Conservation (phyloP, 2,329 filamentous ascomycete species). For the Lizonia empirigonia region DNA sequence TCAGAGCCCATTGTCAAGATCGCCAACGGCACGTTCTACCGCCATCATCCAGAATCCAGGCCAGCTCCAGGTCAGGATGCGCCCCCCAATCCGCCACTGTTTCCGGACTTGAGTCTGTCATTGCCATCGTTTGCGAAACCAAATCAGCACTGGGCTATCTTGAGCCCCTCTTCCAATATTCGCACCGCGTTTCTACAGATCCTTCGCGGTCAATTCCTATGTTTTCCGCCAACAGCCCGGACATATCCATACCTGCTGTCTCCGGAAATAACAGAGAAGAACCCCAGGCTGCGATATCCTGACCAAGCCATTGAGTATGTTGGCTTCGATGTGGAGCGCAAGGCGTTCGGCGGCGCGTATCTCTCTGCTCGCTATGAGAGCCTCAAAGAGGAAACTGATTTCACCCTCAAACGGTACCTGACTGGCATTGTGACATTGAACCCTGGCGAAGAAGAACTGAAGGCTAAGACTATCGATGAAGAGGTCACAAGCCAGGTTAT, state of each 20-base stretch:
- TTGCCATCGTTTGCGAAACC: slow-evolving; percentile 63
- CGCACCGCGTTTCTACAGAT: slow-evolving; percentile 84
- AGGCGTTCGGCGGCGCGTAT: slow-evolving; percentile 69
- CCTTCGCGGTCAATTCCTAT: slow-evolving; percentile 75
- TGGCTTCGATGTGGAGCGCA: slow-evolving; percentile 80
- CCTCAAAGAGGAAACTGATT: slow-evolving; percentile 83
- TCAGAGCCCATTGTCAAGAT: slow-evolving; percentile 41
- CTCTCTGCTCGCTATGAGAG: slow-evolving; percentile 91
- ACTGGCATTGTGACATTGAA: slow-evolving; percentile 84
- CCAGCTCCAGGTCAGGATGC: slow-evolving; percentile 48
- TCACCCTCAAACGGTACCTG: slow-evolving; percentile 80
- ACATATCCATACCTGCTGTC: slow-evolving; percentile 78
- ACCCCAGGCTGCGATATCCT: slow-evolving; percentile 62
- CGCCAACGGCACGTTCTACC: slow-evolving; percentile 79
- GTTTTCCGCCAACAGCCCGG: slow-evolving; percentile 74
- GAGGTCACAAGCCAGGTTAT: slow-evolving; percentile 65
- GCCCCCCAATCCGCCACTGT: slow-evolving; percentile 72
- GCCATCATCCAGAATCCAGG: slow-evolving; percentile 64
- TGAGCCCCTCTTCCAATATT: slow-evolving; percentile 78
- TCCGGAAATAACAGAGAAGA: slow-evolving; percentile 60
- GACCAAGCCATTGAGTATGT: slow-evolving; percentile 81
- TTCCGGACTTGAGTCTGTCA: slow-evolving; percentile 71
- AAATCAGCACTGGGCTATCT: slow-evolving; percentile 76
- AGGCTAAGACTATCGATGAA: slow-evolving; percentile 56
- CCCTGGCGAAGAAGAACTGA: slow-evolving; percentile 59